Conservation (phyloP, 2,329 filamentous ascomycete species). For the Dothistroma septosporum region DNA sequence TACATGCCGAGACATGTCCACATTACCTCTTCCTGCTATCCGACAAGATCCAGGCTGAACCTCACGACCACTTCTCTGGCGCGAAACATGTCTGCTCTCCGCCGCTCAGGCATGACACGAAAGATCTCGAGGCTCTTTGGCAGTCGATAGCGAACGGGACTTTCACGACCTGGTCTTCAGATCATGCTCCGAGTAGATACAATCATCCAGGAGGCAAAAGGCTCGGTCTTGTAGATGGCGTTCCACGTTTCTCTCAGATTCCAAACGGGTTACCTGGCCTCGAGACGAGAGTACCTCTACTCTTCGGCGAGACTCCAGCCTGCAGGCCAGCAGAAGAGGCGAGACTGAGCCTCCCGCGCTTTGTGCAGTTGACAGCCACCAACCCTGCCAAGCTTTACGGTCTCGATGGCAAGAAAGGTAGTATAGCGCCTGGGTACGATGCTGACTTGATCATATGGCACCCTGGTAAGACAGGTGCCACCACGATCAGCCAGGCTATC, state of each 20-base stretch:
- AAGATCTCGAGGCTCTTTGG: constrained; percentile 36
- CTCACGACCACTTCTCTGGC: constrained; percentile 35
- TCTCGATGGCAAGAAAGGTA: constrained; percentile 39
- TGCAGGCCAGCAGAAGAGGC: constrained; percentile 26
- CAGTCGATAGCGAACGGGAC: constrained; percentile 35
- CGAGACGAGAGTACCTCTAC: constrained; percentile 41
- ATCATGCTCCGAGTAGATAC: constrained; percentile 40
- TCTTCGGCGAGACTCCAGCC: constrained; percentile 37
- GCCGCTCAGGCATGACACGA: constrained; percentile 31
- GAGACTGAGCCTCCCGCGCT: constrained; percentile 36
- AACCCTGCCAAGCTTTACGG: constrained; percentile 47
- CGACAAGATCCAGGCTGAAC: constrained; percentile 31
- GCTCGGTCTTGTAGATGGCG: constrained; percentile 34
- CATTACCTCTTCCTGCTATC: constrained; percentile 37
- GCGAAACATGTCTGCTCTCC: constrained; percentile 38
- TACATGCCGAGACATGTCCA: constrained; percentile 38
- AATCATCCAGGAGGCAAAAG: constrained; percentile 39
- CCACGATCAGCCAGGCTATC: constrained; percentile 40
- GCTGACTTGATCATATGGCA: constrained; percentile 46
- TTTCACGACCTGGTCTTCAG: constrained; percentile 35
- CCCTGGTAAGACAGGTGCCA: constrained; percentile 27
- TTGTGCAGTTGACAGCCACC: constrained; percentile 43
- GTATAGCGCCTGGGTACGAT: constrained; percentile 42
- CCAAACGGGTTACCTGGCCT: constrained; percentile 44
- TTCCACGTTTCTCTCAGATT: constrained; percentile 40